These are phyloP conservation scores for Rhynchosporium graminicola DNA, from an alignment of 2,329 filamentous ascomycete genomes.

Conservation along the genomic window DNA sequence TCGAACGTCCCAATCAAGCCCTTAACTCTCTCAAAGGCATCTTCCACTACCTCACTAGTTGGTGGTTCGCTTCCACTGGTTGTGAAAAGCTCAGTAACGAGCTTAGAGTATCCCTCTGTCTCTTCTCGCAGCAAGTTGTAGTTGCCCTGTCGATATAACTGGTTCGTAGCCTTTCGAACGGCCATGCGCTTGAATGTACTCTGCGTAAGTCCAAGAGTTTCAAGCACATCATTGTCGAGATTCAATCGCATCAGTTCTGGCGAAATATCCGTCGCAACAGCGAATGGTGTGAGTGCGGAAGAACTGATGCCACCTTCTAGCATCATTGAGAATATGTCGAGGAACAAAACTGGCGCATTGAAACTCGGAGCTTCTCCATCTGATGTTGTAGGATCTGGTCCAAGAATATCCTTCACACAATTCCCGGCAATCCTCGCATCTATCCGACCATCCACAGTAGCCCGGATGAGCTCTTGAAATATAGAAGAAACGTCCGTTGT, in stretches of 20 bases:
- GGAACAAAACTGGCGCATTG: constrained; percentile 70
- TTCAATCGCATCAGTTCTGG: constrained; percentile 73
- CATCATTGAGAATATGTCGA: constrained; percentile 80
- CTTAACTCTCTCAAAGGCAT: constrained; percentile 89
- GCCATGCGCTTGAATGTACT: constrained; percentile 82
- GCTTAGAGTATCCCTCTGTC: constrained; percentile 93
- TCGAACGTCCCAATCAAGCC: constrained; percentile 96
- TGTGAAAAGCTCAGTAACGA: constrained; percentile 93
- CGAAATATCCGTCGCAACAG: constrained; percentile 72
- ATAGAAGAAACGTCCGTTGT: constrained; percentile 67
- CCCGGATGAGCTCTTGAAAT: constrained; percentile 82
- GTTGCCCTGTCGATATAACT: constrained; percentile 93
- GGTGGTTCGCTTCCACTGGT: constrained; percentile 76
- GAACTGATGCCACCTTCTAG: constrained; percentile 60
- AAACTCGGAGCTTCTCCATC: constrained; percentile 54
- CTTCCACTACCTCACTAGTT: constrained; percentile 74
- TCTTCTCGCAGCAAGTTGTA: constrained; percentile 96
- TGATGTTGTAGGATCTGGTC: constrained; percentile 51
- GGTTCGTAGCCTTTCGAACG: constrained; percentile 87
- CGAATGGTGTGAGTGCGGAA: constrained; percentile 62
- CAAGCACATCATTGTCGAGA: constrained; percentile 76
- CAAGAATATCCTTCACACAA: constrained; percentile 73
- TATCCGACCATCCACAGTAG: constrained; percentile 70
- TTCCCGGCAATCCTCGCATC: constrained; percentile 68
- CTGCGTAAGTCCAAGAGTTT: constrained; percentile 76